These are phyloP conservation scores for Beta lomatogona DNA, from an alignment of 179 eudicot species.

Conservation along the genomic window DNA sequence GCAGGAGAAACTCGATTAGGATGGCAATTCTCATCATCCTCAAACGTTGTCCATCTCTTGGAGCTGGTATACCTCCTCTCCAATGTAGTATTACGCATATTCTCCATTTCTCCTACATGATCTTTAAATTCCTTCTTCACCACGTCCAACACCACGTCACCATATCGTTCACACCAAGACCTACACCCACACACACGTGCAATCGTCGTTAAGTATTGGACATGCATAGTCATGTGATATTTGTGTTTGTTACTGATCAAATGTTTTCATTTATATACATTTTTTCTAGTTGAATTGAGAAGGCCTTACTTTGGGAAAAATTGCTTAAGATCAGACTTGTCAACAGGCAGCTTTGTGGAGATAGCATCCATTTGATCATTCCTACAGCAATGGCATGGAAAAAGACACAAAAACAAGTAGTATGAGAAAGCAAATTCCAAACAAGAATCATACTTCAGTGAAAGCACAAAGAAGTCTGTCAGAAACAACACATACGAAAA, in stretches of 20 bases:
- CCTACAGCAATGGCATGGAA: conserved; percentile 33
- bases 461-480: background rate
- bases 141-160: conserved; percentile 67
- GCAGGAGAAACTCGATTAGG: conserved; percentile 62
- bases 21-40: conserved; percentile 68
- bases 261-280: no score
- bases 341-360: conserved; percentile 78
- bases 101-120: conserved; percentile 63
- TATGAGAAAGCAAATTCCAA: background rate
- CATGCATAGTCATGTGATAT: background rate
- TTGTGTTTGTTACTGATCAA: no score
- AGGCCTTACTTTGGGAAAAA: conserved; percentile 67
- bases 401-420: background rate
- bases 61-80: conserved; percentile 46
- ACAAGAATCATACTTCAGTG: background rate
- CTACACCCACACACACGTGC: conserved; percentile 28
- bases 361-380: conserved; percentile 76
- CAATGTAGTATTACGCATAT: conserved; percentile 28
- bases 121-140: conserved; percentile 79
- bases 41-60: conserved; percentile 71
- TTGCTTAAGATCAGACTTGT: conserved; percentile 68
- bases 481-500: conserved; percentile 56
- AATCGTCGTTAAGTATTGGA: background rate
- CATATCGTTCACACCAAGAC: conserved; percentile 79
- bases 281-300: no score